Evolutionary conservation across 2,329 filamentous ascomycete species (phyloP).

Genomic region (Stagonosporopsis chrysanthemi): DNA sequence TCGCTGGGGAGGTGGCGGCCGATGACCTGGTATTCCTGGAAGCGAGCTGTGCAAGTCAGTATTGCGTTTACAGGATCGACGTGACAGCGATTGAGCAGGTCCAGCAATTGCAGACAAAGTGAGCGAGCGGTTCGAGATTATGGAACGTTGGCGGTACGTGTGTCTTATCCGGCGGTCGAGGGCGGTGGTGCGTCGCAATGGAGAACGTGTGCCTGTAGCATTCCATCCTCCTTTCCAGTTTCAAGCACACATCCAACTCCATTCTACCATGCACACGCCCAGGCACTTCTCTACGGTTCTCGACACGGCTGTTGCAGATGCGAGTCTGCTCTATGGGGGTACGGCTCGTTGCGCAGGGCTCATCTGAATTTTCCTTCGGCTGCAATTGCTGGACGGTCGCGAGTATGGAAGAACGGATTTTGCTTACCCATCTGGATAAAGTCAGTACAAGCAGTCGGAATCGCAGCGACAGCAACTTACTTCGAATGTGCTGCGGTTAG

Average conservation of each 20-base stretch:
- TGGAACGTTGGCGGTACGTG: neutral
- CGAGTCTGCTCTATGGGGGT: slow-evolving; percentile 7
- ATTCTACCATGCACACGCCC: neutral
- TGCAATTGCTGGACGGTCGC: slow-evolving; percentile 45
- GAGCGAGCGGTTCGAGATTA: neutral
- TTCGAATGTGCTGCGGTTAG: slow-evolving; percentile 62
- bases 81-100: slow-evolving; percentile 4
- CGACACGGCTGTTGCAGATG: neutral
- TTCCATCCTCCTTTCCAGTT: neutral
- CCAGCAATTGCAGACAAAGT: slow-evolving; percentile 42
- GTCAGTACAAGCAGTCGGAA: slow-evolving; percentile 32
- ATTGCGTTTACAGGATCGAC: slow-evolving; percentile 17
- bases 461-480: slow-evolving; percentile 49
- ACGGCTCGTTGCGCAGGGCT: slow-evolving; percentile 25
- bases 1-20: slow-evolving; percentile 98
- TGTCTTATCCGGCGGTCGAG: neutral
- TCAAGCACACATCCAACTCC: neutral
- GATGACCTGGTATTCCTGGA: slow-evolving; percentile 99
- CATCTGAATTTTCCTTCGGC: slow-evolving; percentile 32
- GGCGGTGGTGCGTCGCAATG: slow-evolving; percentile 2
- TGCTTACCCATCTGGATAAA: slow-evolving; percentile 69
- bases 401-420: slow-evolving; percentile 30
- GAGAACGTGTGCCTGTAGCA: neutral
- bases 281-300: neutral
- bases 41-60: slow-evolving; percentile 76